These are phyloP conservation scores for Arabis alpina DNA, from an alignment of 345 rosid species.

Conservation along the genomic window DNA sequence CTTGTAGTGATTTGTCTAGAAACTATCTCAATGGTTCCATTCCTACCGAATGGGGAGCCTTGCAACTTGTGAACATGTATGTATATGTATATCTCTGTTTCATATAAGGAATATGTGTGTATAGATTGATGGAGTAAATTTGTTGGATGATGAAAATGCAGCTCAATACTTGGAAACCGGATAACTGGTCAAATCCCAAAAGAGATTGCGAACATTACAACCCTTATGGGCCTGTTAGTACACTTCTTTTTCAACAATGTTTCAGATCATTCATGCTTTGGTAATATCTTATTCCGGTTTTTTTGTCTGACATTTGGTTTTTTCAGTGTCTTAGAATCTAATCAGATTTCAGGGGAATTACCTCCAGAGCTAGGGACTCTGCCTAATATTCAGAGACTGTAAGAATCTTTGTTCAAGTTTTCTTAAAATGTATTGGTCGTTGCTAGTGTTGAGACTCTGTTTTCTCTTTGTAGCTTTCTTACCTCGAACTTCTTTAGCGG, in stretches of 20 bases:
- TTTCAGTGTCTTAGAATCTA: constrained; percentile 45
- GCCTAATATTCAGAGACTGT: constrained; percentile 30
- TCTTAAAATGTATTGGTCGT: neutral
- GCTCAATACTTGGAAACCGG: constrained; percentile 54
- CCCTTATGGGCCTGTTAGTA: constrained; percentile 51
- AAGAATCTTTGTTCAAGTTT: constrained; percentile 13
- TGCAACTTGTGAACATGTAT: constrained; percentile 47
- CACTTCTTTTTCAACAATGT: neutral
- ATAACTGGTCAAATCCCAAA: constrained; percentile 56
- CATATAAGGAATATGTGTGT: constrained; percentile 28
- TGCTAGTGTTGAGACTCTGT: constrained; percentile 17
- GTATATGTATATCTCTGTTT: constrained; percentile 3
- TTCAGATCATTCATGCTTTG: neutral
- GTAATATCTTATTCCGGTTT: neutral
- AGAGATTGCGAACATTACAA: constrained; percentile 54
- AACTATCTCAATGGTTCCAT: constrained; percentile 61
- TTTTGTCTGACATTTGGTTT: too few species aligned
- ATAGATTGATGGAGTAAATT: constrained; percentile 6
- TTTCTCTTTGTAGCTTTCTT: constrained; percentile 44
- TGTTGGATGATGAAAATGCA: constrained; percentile 38
- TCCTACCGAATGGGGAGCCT: constrained; percentile 57
- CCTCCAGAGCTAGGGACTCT: constrained; percentile 56
- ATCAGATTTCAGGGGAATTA: constrained; percentile 48
- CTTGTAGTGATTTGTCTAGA: constrained; percentile 52
- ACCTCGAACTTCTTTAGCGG: constrained; percentile 60